phyloP scores from a whole-genome alignment of 805 yeast genomes.

The Yarrowia osloensis region DNA sequence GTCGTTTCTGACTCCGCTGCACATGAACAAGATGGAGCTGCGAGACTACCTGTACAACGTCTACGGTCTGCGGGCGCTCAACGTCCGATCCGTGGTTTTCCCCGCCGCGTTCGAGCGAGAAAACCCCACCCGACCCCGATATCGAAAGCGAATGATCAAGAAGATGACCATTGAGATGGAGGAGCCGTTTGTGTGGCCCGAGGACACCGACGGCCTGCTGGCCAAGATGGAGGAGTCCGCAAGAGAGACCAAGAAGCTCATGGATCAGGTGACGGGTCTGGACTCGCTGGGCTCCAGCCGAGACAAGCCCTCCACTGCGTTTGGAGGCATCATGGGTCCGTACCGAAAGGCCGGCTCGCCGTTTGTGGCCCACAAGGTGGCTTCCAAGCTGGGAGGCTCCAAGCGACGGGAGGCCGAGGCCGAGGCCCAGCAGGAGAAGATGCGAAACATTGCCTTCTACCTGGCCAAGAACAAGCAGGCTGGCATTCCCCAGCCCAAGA shows the following conservation, averaged over 20 bases:
- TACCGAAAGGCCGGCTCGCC: conserved; percentile 63
- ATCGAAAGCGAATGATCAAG: conserved; percentile 77
- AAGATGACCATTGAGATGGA: conserved; percentile 97
- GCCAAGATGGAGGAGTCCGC: conserved; percentile 42
- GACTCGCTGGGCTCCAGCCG: conserved; percentile 61
- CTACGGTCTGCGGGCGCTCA: conserved; percentile 87
- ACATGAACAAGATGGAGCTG: conserved; percentile 89
- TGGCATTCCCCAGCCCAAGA: conserved; percentile 27
- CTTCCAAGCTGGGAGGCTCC: conserved; percentile 49
- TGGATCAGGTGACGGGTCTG: conserved; percentile 52
- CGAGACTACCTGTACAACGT: conserved; percentile 90
- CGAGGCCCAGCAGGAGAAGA: conserved; percentile 33
- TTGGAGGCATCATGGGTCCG: conserved; percentile 69
- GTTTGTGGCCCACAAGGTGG: conserved; percentile 54
- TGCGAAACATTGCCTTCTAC: conserved; percentile 24
- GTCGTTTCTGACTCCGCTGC: conserved; percentile 88
- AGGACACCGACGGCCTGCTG: conserved; percentile 34
- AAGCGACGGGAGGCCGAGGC: conserved; percentile 45
- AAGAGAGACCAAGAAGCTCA: conserved; percentile 54
- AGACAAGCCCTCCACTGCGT: conserved; percentile 66
- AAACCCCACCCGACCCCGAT: conserved; percentile 62
- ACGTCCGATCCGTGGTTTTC: conserved; percentile 80
- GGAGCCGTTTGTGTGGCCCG: conserved; percentile 96
- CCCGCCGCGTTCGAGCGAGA: conserved; percentile 71
- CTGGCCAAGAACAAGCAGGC: conserved; percentile 23